A percentile compares a stretch with the other conserved stretches of the same genome.
Conservation (phyloP, 2,329 filamentous ascomycete species). For the Ascochyta fabae region DNA sequence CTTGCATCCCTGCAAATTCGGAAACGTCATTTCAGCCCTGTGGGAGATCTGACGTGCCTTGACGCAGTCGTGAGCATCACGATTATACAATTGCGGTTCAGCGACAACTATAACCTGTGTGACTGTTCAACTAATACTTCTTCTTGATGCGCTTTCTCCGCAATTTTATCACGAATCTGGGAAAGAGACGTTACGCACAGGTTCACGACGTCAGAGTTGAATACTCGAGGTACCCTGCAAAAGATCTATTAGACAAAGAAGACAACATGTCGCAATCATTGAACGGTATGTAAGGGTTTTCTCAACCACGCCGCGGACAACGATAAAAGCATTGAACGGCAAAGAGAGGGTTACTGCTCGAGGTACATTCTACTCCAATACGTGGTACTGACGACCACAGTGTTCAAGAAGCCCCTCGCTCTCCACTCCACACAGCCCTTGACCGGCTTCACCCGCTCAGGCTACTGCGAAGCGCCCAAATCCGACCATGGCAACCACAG, state of each 20-base stretch:
- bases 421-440: conserved; percentile 64
- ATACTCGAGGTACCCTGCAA: conserved; percentile 15
- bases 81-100: conserved; percentile 3
- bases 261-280: conserved; percentile 12
- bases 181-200: conserved; percentile 33
- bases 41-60: conserved; percentile 2
- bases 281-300: conserved; percentile 9
- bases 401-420: conserved; percentile 64
- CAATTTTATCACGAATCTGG: conserved; percentile 9
- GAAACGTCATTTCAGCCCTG: conserved; percentile 18
- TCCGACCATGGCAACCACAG: conserved; percentile 66
- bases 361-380: too few relatives aligned
- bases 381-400: conserved; percentile 41
- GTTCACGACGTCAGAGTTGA: conserved; percentile 38
- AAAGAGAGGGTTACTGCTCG: too few relatives aligned
- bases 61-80: conserved; percentile 22
- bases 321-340: too few relatives aligned
- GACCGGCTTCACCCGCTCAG: conserved; percentile 67
- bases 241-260: conserved; percentile 7
- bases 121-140: not conserved
- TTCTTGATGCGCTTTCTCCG: conserved; percentile 26
- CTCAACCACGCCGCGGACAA: too few relatives aligned
- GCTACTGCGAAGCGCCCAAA: conserved; percentile 64
- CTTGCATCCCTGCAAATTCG: conserved; percentile 11
- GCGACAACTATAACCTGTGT: not conserved